Evolutionary conservation across 306 rosid genomes (phyloP), one percentile per base, ranked within the genome.

Genomic region (Prosopis cineraria): DNA sequence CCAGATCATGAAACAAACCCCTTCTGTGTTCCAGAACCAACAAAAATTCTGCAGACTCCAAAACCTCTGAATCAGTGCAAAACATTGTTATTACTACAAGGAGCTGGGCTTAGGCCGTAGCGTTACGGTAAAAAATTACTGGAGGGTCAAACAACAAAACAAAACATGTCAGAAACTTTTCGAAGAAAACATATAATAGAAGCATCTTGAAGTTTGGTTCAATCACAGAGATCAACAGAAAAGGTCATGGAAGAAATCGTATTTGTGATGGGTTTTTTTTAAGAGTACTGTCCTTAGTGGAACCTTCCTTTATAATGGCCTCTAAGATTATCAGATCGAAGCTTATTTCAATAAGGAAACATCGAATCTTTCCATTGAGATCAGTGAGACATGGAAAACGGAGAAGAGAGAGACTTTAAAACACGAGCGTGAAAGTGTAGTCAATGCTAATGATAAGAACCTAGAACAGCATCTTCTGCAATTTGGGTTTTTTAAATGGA

Each of bases 31-130:
- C 80, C 75, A 70, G 79, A 84, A 59, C 76, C 4, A 84, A 86
- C 87, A 80, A 87, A 85, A 71, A 48, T 81, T 81, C 79, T 85
- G 67, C 88, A 60, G 27, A 90, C 78, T 77, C 79, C 90, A 29
- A 87, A 82, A 60, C 88, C 62, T 91, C 55, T 80, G 72, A 91
- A 82, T 80, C 81, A 82, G 92, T 85, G 87, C 77, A 39, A 50
- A 75, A 73, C 33, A 2, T 77, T n/a, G 56, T 73, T 68, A 45
- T 48, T 72, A n/a, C 60, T 41, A 41, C 74, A 81, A 67, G 73
- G 30, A 75, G 89, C 80, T 52, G 36, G 75, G 89, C 82, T 85
- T 75, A 75, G 69, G 34, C 65, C 70, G 52, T 76, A 63, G 20
- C 19, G 40, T 34, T 20, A 52, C n/a, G n/a, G n/a, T 44, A 43